Evolutionary conservation across 2,329 filamentous ascomycete genomes (phyloP).

Genomic region (Botryotinia convoluta): DNA sequence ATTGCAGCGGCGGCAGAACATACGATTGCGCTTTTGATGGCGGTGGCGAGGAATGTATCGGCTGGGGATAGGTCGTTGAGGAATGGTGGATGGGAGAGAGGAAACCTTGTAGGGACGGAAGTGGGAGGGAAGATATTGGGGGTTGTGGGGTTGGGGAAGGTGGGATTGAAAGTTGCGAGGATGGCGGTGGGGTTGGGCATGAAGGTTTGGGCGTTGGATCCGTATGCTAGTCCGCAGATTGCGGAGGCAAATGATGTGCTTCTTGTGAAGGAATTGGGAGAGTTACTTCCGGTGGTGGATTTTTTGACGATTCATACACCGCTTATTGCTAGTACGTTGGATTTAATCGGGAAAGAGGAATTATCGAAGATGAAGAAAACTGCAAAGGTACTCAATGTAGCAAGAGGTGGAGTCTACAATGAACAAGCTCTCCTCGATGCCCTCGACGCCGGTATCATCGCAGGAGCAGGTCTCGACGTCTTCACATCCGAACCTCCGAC

Average conservation of each 20-base stretch:
- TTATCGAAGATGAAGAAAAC: slow-evolving; percentile 69
- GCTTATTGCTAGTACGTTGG: slow-evolving; percentile 71
- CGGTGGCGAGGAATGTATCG: slow-evolving; percentile 70
- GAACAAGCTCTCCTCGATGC: slow-evolving; percentile 70
- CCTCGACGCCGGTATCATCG: slow-evolving; percentile 67
- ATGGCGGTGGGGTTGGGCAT: slow-evolving; percentile 76
- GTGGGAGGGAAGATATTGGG: slow-evolving; percentile 74
- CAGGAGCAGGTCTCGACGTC: slow-evolving; percentile 76
- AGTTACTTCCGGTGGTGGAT: slow-evolving; percentile 65
- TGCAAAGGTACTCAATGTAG: slow-evolving; percentile 74
- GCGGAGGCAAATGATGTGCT: slow-evolving; percentile 66
- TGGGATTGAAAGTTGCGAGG: slow-evolving; percentile 76
- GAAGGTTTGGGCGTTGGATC: slow-evolving; percentile 72
- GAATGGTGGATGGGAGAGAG: slow-evolving; percentile 71
- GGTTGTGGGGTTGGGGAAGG: slow-evolving; percentile 78
- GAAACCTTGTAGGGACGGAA: slow-evolving; percentile 72
- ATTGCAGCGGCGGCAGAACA: slow-evolving; percentile 79
- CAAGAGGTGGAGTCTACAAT: slow-evolving; percentile 76
- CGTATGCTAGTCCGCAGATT: slow-evolving; percentile 72
- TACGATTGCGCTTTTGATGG: slow-evolving; percentile 71
- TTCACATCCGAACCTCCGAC: slow-evolving; percentile 72
- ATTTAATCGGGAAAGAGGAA: slow-evolving; percentile 67
- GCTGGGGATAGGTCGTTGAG: slow-evolving; percentile 69
- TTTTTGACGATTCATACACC: slow-evolving; percentile 82
- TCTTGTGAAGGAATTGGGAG: slow-evolving; percentile 55